Conservation (phyloP, 164 flowering plant species). For the Vitis riparia region DNA sequence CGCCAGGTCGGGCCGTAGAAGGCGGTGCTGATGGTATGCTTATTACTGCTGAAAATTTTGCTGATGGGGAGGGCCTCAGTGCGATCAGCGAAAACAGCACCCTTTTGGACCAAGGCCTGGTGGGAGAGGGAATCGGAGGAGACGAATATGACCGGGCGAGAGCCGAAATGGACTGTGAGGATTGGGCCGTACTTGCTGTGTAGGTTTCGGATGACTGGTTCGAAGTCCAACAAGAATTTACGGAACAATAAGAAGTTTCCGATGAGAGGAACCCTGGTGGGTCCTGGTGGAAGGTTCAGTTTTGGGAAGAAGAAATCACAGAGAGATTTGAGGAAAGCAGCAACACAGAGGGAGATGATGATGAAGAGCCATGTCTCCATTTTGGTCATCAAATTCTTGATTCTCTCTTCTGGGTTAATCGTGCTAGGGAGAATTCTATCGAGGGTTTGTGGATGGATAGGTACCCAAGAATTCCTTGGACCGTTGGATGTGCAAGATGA, state of each 20-base stretch:
- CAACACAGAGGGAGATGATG: conserved; percentile 13
- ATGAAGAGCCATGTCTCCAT: conserved; percentile 1
- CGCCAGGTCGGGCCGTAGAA: conserved; percentile 10
- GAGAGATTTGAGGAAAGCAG: conserved; percentile 13
- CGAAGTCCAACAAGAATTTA: conserved; percentile 20
- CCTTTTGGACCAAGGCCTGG: conserved; percentile 8
- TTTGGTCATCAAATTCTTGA: no score
- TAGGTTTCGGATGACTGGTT: conserved; percentile 13
- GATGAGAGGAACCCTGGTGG: conserved; percentile 31
- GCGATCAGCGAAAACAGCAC: conserved; percentile 12
- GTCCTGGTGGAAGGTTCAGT: conserved; percentile 46
- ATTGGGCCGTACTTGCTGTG: no score
- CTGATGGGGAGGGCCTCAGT: background rate
- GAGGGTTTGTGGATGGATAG: no score
- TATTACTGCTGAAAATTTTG: background rate
- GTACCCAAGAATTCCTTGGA: no score
- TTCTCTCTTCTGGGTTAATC: no score
- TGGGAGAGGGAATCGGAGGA: conserved; percentile 7
- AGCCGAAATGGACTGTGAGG: no score
- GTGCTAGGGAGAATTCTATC: no score
- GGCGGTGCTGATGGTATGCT: conserved; percentile 4
- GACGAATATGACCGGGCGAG: conserved; percentile 7
- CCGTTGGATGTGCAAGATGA: no score
- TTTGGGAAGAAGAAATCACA: conserved; percentile 3
- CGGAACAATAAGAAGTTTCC: conserved; percentile 29